A percentile compares a stretch with the other conserved stretches of the same genome.
Conservation (phyloP, 441 rosid genomes). For the Erodium trifolium region DNA sequence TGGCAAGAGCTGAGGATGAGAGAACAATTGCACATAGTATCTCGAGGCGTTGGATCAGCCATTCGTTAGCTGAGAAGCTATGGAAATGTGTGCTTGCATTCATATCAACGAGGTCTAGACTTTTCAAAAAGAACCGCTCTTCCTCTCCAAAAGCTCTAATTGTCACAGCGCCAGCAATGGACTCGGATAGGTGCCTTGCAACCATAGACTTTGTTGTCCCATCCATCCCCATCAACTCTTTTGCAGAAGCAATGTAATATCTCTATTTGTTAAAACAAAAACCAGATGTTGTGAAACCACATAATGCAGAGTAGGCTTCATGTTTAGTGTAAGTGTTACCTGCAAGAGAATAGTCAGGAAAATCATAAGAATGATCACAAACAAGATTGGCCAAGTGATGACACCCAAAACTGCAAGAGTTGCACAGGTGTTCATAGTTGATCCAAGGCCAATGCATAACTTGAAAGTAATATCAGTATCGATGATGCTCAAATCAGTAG, state of each 20-base stretch:
- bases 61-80: slow-evolving; percentile 28
- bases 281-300: too few relatives aligned
- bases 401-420: slow-evolving; percentile 24
- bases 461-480: slow-evolving; percentile 35
- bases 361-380: slow-evolving; percentile 33
- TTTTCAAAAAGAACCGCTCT: slow-evolving; percentile 22
- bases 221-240: slow-evolving; percentile 26
- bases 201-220: slow-evolving; percentile 30
- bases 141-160: slow-evolving; percentile 28
- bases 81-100: slow-evolving; percentile 31
- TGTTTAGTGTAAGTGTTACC: slow-evolving; percentile 20
- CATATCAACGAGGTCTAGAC: slow-evolving; percentile 20
- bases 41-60: slow-evolving; percentile 38
- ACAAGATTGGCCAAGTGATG: slow-evolving; percentile 40
- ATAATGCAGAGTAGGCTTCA: neutral
- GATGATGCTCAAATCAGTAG: slow-evolving; percentile 38
- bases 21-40: slow-evolving; percentile 26
- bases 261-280: slow-evolving; percentile 17
- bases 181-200: slow-evolving; percentile 26
- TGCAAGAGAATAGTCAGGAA: slow-evolving; percentile 28
- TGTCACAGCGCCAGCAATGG: slow-evolving; percentile 25
- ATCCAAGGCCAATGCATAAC: slow-evolving; percentile 20
- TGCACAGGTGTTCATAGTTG: slow-evolving; percentile 29
- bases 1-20: slow-evolving; percentile 25
- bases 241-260: slow-evolving; percentile 24